Conservation (phyloP, 225 moss, liverwort and hornwort species). For the Bryum argenteum region DNA sequence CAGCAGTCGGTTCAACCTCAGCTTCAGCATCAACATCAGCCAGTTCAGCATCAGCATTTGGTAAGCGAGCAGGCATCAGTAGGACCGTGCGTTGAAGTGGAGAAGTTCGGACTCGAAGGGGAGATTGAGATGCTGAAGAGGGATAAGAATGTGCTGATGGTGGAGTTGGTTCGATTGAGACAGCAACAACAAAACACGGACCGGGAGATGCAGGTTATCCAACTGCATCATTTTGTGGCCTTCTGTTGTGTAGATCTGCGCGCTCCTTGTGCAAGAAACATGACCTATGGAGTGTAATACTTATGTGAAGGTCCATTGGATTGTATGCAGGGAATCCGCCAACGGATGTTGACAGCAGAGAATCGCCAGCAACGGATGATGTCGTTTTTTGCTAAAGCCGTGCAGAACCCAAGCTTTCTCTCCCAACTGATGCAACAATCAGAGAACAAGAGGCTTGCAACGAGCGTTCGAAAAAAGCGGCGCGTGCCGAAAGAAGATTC, state of each 20-base stretch:
- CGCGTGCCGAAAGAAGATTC: slow-evolving; percentile 82
- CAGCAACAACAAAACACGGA: slow-evolving; percentile 95
- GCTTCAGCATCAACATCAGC: slow-evolving; percentile 39
- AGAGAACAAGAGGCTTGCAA: slow-evolving; percentile 69
- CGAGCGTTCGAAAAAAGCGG: slow-evolving; percentile 80
- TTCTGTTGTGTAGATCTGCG: background rate
- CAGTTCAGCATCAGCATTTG: slow-evolving; percentile 47
- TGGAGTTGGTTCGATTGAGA: slow-evolving; percentile 79
- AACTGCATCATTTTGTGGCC: background rate
- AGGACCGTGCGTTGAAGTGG: slow-evolving; percentile 82
- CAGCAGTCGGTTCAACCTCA: slow-evolving; percentile 45
- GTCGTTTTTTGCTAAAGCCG: slow-evolving; percentile 94
- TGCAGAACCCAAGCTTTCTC: slow-evolving; percentile 95
- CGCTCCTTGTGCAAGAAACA: background rate
- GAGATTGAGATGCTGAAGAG: slow-evolving; percentile 85
- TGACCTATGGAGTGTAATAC: background rate
- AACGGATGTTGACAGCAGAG: slow-evolving; percentile 78
- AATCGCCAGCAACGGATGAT: slow-evolving; percentile 97
- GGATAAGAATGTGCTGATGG: slow-evolving; percentile 92
- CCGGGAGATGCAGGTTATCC: slow-evolving; percentile 60
- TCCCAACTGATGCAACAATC: slow-evolving; percentile 89
- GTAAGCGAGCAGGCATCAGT: slow-evolving; percentile 41
- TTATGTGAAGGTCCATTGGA: slow-evolving; percentile 25
- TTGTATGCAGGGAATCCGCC: slow-evolving; percentile 60
- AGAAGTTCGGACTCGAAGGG: slow-evolving; percentile 93